Percentiles rank a stretch among this genome's conserved stretches.
Evolutionary conservation across 169 alveolate genomes (phyloP).

Genomic region (Plasmodium billcollinsi): DNA sequence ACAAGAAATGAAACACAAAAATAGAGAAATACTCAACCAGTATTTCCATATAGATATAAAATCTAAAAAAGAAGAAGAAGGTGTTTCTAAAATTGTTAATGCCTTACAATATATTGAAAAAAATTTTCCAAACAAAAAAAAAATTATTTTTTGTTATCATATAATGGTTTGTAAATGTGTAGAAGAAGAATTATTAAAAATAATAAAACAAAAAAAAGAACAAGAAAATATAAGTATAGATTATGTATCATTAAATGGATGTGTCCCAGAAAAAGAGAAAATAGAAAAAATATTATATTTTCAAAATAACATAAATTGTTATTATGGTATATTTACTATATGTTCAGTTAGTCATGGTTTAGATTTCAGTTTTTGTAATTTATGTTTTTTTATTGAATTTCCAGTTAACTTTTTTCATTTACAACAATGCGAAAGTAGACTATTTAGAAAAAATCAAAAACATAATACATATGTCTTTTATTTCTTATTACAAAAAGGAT

Average conservation of each 20-base stretch:
- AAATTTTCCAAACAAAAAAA: constrained; percentile 40
- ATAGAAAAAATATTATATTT: constrained; percentile 44
- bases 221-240: constrained; percentile 18
- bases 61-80: constrained; percentile 52
- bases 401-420: constrained; percentile 60
- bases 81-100: constrained; percentile 29
- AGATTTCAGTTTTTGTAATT: constrained; percentile 64
- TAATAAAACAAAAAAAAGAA: constrained; percentile 45
- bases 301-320: constrained; percentile 16
- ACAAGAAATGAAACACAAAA: not conserved
- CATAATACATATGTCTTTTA: constrained; percentile 43
- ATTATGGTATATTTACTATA: constrained; percentile 57
- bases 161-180: constrained; percentile 28
- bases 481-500: constrained; percentile 50
- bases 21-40: constrained; percentile 24
- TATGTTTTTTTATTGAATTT: constrained; percentile 51
- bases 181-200: constrained; percentile 58
- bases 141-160: constrained; percentile 66
- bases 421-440: constrained; percentile 64
- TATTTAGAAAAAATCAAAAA: constrained; percentile 51
- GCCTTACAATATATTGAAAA: constrained; percentile 31
- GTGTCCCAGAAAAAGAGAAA: constrained; percentile 42
- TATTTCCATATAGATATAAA: constrained; percentile 21
- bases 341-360: constrained; percentile 59
- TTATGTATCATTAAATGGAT: constrained; percentile 36